Conservation (phyloP, 179 eudicot genomes). For the Silene vulgaris region DNA sequence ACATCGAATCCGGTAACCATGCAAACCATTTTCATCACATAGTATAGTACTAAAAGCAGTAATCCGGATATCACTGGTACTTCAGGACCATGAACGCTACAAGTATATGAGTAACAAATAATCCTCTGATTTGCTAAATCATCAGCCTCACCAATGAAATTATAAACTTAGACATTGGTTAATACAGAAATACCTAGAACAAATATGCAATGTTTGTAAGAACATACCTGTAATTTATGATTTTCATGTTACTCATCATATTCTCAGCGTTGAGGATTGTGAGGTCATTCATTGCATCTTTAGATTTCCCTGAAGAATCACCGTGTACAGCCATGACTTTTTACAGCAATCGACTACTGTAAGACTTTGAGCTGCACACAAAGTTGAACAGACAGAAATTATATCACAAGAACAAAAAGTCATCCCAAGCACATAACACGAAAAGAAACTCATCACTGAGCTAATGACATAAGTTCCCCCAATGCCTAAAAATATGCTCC, state of each 20-base stretch:
- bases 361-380: not conserved
- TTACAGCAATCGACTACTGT: not conserved
- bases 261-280: slow-evolving; percentile 74
- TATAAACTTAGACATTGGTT: not conserved
- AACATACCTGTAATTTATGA: slow-evolving; percentile 67
- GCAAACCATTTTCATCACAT: not conserved
- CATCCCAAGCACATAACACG: not conserved
- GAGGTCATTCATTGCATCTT: slow-evolving; percentile 40
- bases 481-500: not conserved
- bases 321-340: slow-evolving; percentile 57
- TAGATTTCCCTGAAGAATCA: slow-evolving; percentile 48
- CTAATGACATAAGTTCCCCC: not conserved
- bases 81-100: not conserved
- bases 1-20: too few species aligned
- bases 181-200: not conserved
- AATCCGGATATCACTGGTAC: not conserved
- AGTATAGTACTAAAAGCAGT: not conserved
- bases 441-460: not conserved
- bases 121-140: not conserved
- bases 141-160: not conserved
- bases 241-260: slow-evolving; percentile 68
- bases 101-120: not conserved
- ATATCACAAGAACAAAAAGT: not conserved
- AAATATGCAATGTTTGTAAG: not conserved
- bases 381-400: not conserved